Evolutionary conservation across 2,329 filamentous ascomycete genomes (phyloP).

Genomic region (Fusarium xylarioides): DNA sequence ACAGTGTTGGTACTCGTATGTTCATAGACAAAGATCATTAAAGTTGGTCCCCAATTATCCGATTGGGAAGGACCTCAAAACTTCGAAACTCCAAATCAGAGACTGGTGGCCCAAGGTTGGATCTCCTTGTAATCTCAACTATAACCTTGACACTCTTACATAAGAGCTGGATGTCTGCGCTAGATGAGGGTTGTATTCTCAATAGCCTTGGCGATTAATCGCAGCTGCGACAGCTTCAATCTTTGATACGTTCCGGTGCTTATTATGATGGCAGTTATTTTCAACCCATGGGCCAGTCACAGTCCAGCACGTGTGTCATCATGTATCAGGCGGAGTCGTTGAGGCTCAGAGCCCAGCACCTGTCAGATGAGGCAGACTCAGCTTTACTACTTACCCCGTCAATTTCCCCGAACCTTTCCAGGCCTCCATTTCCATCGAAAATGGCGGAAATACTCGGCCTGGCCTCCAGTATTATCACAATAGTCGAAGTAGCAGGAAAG

Average conservation of each 20-base stretch:
- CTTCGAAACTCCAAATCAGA: no score
- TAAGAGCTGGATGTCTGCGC: neutral
- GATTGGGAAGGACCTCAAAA: neutral
- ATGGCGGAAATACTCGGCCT: conserved; percentile 31
- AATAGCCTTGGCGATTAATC: no score
- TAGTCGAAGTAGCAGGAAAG: conserved; percentile 23
- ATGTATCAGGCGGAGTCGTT: neutral
- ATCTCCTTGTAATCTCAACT: neutral
- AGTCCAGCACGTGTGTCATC: neutral
- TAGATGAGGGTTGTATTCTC: neutral
- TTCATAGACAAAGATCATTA: neutral
- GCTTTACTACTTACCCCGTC: neutral
- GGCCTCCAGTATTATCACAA: conserved; percentile 23
- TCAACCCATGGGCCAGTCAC: neutral
- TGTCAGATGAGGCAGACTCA: neutral
- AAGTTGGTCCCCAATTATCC: neutral
- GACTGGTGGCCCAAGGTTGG: no score
- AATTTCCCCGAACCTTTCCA: neutral
- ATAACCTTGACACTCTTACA: neutral
- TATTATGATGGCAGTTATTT: neutral
- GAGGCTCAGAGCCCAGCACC: neutral
- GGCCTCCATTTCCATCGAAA: rapidly evolving
- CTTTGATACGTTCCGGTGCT: rapidly evolving
- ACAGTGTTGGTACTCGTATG: neutral
- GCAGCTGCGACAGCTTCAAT: neutral